These are phyloP conservation scores for Atkinsonella hypoxylon DNA, from an alignment of 2,329 filamentous ascomycete species.

Conservation along the genomic window DNA sequence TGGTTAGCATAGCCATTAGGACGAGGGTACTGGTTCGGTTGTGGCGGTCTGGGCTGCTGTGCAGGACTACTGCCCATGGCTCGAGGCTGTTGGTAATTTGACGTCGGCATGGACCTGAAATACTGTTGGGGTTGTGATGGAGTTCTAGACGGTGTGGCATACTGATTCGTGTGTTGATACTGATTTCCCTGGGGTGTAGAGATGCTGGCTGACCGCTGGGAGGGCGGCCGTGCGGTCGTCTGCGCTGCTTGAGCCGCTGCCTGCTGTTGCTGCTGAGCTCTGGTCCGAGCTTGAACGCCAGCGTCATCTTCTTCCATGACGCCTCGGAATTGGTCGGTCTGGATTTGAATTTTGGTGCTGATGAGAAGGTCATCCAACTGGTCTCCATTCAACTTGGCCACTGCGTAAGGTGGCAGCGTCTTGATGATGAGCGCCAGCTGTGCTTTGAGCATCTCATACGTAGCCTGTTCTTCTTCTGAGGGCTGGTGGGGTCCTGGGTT, in stretches of 20 bases:
- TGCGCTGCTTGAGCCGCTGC: conserved; percentile 13
- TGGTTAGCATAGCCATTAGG: conserved; percentile 34
- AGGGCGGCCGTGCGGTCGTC: conserved; percentile 20
- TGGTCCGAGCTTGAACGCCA: conserved; percentile 38
- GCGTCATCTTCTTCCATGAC: conserved; percentile 75
- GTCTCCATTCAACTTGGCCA: conserved; percentile 77
- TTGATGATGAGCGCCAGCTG: conserved; percentile 65
- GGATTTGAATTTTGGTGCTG: conserved; percentile 64
- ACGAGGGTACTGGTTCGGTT: conserved; percentile 37
- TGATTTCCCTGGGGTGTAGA: conserved; percentile 31
- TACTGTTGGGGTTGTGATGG: conserved; percentile 33
- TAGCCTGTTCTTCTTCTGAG: conserved; percentile 45
- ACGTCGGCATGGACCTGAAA: conserved; percentile 25
- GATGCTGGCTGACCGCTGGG: conserved; percentile 25
- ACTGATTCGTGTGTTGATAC: conserved; percentile 31
- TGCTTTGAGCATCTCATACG: conserved; percentile 63
- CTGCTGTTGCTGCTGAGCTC: conserved; percentile 23
- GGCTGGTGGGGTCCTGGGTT: conserved; percentile 57
- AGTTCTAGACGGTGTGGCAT: conserved; percentile 33
- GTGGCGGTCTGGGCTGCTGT: conserved; percentile 24
- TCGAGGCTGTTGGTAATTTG: conserved; percentile 33
- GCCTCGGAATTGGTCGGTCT: conserved; percentile 61
- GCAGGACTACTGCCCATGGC: conserved; percentile 18
- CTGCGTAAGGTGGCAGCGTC: conserved; percentile 69
- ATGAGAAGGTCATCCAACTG: conserved; percentile 74